These are phyloP conservation scores for Arachis hypogaea DNA, from an alignment of 306 rosid species.

Conservation along the genomic window DNA sequence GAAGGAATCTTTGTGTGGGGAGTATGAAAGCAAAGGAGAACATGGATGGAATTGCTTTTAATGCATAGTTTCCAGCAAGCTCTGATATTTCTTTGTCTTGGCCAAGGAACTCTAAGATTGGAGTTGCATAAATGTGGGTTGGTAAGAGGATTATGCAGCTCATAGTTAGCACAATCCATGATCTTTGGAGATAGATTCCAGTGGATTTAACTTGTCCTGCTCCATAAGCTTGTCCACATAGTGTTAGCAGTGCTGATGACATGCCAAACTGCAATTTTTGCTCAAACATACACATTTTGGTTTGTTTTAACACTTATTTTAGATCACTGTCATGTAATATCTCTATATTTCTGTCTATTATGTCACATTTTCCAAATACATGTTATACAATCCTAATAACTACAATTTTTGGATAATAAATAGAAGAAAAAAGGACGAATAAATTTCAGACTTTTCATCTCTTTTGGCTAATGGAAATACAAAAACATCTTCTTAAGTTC, in stretches of 20 bases:
- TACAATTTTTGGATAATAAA: no score
- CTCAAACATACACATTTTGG: no score
- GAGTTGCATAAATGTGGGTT: slow-evolving; percentile 49
- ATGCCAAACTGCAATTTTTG: slow-evolving; percentile 53
- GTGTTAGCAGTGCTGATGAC: slow-evolving; percentile 70
- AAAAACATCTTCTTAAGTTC: no score
- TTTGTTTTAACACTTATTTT: no score
- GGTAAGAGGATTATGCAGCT: slow-evolving; percentile 62
- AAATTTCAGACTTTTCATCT: no score
- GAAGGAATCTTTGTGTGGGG: slow-evolving; percentile 64
- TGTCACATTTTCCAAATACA: no score
- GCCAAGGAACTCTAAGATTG: slow-evolving; percentile 62
- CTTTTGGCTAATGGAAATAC: no score
- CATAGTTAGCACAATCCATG: slow-evolving; percentile 55
- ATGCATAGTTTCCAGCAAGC: slow-evolving; percentile 59
- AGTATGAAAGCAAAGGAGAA: slow-evolving; percentile 62
- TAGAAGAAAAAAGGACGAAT: no score
- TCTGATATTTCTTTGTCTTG: slow-evolving; percentile 67
- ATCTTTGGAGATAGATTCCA: slow-evolving; percentile 73
- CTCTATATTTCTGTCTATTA: no score
- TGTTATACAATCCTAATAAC: no score
- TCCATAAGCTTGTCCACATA: slow-evolving; percentile 86
- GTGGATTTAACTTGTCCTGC: slow-evolving; percentile 65
- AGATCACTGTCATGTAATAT: no score
- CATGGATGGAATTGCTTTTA: slow-evolving; percentile 53